Percentiles rank a stretch among this genome's conserved stretches.
These are phyloP conservation scores for Dactylellina cionopaga DNA, from an alignment of 2,329 filamentous ascomycete genomes.

Conservation along the genomic window DNA sequence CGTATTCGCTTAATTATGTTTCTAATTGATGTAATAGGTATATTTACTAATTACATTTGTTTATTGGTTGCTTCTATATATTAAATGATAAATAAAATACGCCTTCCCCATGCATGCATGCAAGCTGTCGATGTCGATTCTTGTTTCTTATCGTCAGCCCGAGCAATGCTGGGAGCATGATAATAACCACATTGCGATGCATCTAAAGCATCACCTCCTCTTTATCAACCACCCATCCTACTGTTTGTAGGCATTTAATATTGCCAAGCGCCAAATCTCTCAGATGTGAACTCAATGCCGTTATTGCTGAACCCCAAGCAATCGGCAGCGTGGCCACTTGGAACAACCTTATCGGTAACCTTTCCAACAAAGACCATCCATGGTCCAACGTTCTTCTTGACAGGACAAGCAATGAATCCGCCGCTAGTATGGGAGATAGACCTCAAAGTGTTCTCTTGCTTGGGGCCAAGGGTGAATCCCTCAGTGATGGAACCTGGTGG, in stretches of 20 bases:
- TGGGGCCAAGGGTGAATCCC: slow-evolving; percentile 62
- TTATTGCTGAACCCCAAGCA: slow-evolving; percentile 44
- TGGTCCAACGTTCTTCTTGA: slow-evolving; percentile 21
- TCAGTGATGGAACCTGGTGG: slow-evolving; percentile 66
- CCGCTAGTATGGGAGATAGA: slow-evolving; percentile 20
- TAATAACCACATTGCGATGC: too few relatives aligned
- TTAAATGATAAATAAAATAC: too few relatives aligned
- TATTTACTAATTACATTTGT: too few relatives aligned
- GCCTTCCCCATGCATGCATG: too few relatives aligned
- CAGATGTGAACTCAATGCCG: slow-evolving; percentile 29
- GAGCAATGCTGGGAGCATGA: too few relatives aligned
- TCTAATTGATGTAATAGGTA: too few relatives aligned
- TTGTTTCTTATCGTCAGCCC: too few relatives aligned
- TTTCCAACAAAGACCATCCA: slow-evolving; percentile 50
- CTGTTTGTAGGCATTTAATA: too few relatives aligned
- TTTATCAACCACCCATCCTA: not conserved
- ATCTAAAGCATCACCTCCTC: too few relatives aligned
- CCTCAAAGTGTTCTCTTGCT: slow-evolving; percentile 41
- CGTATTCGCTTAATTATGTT: too few relatives aligned
- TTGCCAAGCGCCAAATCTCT: slow-evolving; percentile 49
- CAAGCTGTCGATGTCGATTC: too few relatives aligned
- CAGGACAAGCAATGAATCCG: slow-evolving; percentile 44
- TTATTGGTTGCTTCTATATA: too few relatives aligned
- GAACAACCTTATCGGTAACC: slow-evolving; percentile 18
- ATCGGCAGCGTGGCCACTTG: slow-evolving; percentile 34